Conservation (phyloP, 768 basidiomycete genomes). For the Trametes punicea region DNA sequence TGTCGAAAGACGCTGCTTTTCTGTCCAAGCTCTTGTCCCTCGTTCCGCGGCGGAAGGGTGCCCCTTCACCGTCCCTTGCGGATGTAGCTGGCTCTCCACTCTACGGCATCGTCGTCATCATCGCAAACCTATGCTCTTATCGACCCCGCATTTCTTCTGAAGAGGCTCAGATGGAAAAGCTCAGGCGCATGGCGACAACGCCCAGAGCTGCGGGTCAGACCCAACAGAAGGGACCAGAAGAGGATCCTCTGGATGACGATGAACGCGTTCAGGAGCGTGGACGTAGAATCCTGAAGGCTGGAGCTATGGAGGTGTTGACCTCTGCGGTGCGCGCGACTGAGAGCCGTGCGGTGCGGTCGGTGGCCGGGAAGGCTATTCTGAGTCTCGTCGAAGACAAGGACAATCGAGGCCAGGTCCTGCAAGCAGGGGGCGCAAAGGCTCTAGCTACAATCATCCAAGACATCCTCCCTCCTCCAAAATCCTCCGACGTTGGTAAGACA, state of each 20-base stretch:
- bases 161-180: conserved; percentile 76
- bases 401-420: conserved; percentile 72
- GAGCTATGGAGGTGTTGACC: conserved; percentile 61
- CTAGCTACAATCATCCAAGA: conserved; percentile 55
- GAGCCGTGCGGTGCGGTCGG: conserved; percentile 58
- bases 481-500: conserved; percentile 23
- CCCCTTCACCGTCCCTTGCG: conserved; percentile 17
- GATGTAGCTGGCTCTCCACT: conserved; percentile 50
- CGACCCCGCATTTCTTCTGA: conserved; percentile 73
- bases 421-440: conserved; percentile 74
- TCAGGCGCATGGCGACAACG: conserved; percentile 68
- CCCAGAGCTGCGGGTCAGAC: conserved; percentile 29
- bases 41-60: conserved; percentile 47
- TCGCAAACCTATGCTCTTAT: conserved; percentile 71
- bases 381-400: conserved; percentile 74
- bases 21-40: conserved; percentile 56
- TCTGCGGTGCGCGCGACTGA: conserved; percentile 54
- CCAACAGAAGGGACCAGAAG: conserved; percentile 5
- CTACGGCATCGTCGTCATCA: conserved; percentile 76
- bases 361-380: conserved; percentile 60
- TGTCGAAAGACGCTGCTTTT: conserved; percentile 54
- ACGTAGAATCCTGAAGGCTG: conserved; percentile 53
- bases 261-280: conserved; percentile 61
- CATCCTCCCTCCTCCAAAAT: conserved; percentile 34
- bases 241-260: conserved; percentile 54